phyloP scores from a whole-genome alignment of 495 filamentous ascomycete genomes.

The Lophiostoma macrostomum region DNA sequence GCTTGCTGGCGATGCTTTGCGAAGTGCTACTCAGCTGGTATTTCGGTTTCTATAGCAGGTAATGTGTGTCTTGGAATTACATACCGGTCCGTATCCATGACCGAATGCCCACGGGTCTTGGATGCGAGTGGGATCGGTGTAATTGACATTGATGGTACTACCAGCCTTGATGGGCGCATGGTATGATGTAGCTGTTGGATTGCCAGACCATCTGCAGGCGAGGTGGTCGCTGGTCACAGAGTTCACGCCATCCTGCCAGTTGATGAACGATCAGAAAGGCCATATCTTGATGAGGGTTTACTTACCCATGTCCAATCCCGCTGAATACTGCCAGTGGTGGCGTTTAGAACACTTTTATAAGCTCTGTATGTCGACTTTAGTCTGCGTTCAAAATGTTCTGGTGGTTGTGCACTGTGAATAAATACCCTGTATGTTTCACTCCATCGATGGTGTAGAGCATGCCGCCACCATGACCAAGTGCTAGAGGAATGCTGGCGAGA shows the following conservation, averaged over 20 bases:
- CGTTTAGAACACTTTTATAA: background rate
- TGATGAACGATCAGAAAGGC: too few relatives aligned
- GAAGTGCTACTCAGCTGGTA: too few relatives aligned
- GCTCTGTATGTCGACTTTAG: background rate
- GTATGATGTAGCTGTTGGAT: background rate
- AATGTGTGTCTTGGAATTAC: too few relatives aligned
- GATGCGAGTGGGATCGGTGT: background rate
- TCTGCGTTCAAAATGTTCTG: too few relatives aligned
- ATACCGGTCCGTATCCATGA: background rate
- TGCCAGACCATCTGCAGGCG: background rate
- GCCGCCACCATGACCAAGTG: background rate
- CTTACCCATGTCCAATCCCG: background rate
- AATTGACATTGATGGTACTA: conserved; percentile 1
- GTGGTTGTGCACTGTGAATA: background rate
- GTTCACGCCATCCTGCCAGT: background rate
- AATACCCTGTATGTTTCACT: background rate
- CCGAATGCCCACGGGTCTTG: background rate
- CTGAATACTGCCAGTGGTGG: conserved; percentile 1
- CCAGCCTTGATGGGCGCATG: background rate
- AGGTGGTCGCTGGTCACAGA: background rate
- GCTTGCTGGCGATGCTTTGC: too few relatives aligned
- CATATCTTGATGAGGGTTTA: too few relatives aligned
- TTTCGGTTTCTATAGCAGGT: too few relatives aligned
- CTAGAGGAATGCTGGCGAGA: background rate
- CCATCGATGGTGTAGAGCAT: conserved; percentile 5